A percentile compares a stretch with the other conserved stretches of the same genome.
These are phyloP conservation scores for Acer negundo DNA, from an alignment of 345 rosid species.

Conservation along the genomic window DNA sequence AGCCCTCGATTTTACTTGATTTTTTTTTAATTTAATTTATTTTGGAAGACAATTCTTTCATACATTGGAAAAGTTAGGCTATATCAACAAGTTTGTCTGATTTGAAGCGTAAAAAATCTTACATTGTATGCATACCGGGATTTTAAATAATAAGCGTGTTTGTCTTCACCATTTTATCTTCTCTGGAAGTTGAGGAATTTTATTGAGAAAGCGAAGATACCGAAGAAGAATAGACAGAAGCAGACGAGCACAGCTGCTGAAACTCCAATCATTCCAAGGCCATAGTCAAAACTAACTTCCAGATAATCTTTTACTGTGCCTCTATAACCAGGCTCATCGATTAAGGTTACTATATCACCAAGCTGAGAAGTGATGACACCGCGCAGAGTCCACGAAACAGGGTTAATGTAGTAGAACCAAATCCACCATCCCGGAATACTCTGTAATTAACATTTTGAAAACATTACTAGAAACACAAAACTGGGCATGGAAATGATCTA, in stretches of 20 bases:
- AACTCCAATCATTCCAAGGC: slow-evolving; percentile 30
- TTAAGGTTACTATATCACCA: slow-evolving; percentile 43
- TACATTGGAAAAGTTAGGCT: too few relatives aligned
- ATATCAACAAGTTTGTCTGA: too few relatives aligned
- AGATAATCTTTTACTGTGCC: slow-evolving; percentile 45
- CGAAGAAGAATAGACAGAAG: slow-evolving; percentile 50
- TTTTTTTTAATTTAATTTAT: too few relatives aligned
- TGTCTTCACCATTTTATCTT: slow-evolving; percentile 29
- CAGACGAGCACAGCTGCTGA: slow-evolving; percentile 33
- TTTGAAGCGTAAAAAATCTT: too few relatives aligned
- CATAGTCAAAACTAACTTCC: slow-evolving; percentile 46
- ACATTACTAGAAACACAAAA: background rate
- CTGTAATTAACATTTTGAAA: slow-evolving; percentile 23
- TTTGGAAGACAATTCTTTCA: too few relatives aligned
- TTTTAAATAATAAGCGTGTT: too few relatives aligned
- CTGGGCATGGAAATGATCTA: slow-evolving; percentile 31
- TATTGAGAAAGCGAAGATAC: slow-evolving; percentile 29
- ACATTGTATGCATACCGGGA: too few relatives aligned
- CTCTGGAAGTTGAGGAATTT: slow-evolving; percentile 69
- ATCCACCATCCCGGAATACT: slow-evolving; percentile 88
- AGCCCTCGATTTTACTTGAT: too few relatives aligned
- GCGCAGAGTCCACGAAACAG: slow-evolving; percentile 79
- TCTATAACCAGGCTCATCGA: slow-evolving; percentile 44
- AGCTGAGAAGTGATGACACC: slow-evolving; percentile 78
- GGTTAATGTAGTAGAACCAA: slow-evolving; percentile 88